Base-by-base conservation (phyloP, 2,329 filamentous ascomycete species). In the Polychaeton citri region DNA sequence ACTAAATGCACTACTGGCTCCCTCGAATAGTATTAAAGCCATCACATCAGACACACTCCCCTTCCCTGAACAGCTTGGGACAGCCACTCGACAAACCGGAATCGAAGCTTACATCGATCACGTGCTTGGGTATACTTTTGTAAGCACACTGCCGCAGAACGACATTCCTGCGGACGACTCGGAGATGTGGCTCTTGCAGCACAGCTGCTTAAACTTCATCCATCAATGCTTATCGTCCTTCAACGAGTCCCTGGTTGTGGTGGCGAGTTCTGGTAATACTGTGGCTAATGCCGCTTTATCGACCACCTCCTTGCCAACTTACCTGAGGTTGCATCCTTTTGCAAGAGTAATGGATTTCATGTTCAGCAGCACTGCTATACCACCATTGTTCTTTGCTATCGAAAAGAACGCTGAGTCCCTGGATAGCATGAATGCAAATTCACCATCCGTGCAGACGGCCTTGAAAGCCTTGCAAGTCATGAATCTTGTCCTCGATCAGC, bases 271-370 rank as follows among this genome's bases (percentile, higher is more conserved):
- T 51, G 81, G 83, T 2, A 80, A 72, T 41, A 68, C 92, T 19
- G 66, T 74, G 18, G 76, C 93, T 12, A 86, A 95, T 54, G 63
- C 71, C 7, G 74, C 81, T 12, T 83, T 93, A 44, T 71, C 71
- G 30, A 71, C 83, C 3, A 80, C 79, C 2, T 81, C 82, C 38
- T 66, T 96, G 4, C 74, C 77, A 34, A 71, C 73, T 5, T 99
- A 98, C 54, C 76, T 90, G 39, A 75, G 77, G 17, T 71, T 94
- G 36, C 92, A 98, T 60, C 88, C 92, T 0, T 98, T 96, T 52
- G 78, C 83, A 3, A 76, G 92, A 40, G 79, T 93, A 12, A 95
- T 96, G 82, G 90, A 98, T 54, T 96, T 90, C 86, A 74, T 98
- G 60, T 94, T 93, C 59, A 95, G 93, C 53, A 84, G 92, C 51